phyloP scores from a whole-genome alignment of 306 rosid species.

The Dryas drummondii region DNA sequence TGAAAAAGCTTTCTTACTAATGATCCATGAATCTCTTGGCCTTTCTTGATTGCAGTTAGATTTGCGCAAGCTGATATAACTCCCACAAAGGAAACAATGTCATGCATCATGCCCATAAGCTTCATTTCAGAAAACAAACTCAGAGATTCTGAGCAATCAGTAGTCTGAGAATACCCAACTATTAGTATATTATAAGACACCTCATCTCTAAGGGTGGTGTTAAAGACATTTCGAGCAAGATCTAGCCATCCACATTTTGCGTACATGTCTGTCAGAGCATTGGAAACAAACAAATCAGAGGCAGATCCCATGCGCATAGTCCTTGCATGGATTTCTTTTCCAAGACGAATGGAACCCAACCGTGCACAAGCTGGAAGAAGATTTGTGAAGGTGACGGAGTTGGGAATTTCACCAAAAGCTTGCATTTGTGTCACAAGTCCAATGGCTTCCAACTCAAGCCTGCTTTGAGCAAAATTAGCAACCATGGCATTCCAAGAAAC shows the following conservation, averaged over 20 bases:
- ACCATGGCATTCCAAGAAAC: constrained; percentile 96
- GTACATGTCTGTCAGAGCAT: constrained; percentile 86
- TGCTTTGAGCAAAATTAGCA: constrained; percentile 75
- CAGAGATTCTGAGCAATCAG: constrained; percentile 55
- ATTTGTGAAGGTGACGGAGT: constrained; percentile 71
- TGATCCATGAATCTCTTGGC: constrained; percentile 79
- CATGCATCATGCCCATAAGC: constrained; percentile 51
- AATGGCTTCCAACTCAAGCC: constrained; percentile 58
- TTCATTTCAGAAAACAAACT: constrained; percentile 72
- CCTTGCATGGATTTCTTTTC: constrained; percentile 80
- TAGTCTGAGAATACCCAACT: constrained; percentile 69
- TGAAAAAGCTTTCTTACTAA: constrained; percentile 47
- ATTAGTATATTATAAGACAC: constrained; percentile 78
- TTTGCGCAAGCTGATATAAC: constrained; percentile 81
- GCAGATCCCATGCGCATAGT: constrained; percentile 44
- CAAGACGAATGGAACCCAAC: constrained; percentile 54
- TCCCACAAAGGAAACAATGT: constrained; percentile 74
- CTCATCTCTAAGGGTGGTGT: constrained; percentile 57
- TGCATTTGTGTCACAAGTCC: constrained; percentile 68
- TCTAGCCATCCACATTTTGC: constrained; percentile 59
- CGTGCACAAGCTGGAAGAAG: constrained; percentile 88
- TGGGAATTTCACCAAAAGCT: constrained; percentile 57
- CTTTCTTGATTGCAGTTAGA: constrained; percentile 65
- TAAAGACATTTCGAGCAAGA: constrained; percentile 68
- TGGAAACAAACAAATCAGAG: constrained; percentile 67